A percentile compares a stretch with the other conserved stretches of the same genome.
Evolutionary conservation across 441 rosid species (phyloP).

Genomic region (Erysimum cheiri): DNA sequence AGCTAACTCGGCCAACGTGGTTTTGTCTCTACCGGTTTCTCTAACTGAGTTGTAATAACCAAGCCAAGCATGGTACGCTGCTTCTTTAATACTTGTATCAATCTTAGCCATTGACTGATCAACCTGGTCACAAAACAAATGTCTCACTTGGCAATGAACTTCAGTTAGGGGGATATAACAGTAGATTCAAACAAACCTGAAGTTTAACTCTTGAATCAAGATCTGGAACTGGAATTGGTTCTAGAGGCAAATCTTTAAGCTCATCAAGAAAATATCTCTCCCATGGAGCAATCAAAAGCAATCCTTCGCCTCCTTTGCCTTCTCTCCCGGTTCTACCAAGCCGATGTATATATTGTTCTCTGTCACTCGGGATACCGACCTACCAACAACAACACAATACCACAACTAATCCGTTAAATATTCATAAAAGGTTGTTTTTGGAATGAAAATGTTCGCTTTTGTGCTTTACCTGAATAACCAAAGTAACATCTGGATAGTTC

Average conservation of each 20-base stretch:
- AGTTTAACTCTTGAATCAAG: constrained; percentile 60
- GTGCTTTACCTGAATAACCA: constrained; percentile 85
- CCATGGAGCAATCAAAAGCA: constrained; percentile 93
- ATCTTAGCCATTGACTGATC: constrained; percentile 70
- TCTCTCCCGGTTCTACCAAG: constrained; percentile 93
- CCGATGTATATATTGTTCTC: constrained; percentile 90
- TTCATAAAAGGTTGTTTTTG: constrained; percentile 15
- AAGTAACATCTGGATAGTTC: constrained; percentile 95
- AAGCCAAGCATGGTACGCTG: constrained; percentile 95
- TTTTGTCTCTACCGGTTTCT: constrained; percentile 86
- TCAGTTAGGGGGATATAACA: neutral
- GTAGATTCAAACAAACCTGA: constrained; percentile 55
- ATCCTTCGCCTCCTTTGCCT: constrained; percentile 84
- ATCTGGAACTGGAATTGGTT: constrained; percentile 57
- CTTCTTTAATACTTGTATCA: constrained; percentile 85
- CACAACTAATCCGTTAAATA: neutral
- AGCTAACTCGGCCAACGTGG: constrained; percentile 80
- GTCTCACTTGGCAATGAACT: constrained; percentile 15
- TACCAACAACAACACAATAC: constrained; percentile 41
- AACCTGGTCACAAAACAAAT: constrained; percentile 52
- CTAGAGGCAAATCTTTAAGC: constrained; percentile 79
- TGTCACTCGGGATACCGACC: constrained; percentile 83
- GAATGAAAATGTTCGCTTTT: neutral
- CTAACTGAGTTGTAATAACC: constrained; percentile 87
- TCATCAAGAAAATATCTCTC: constrained; percentile 86